phyloP scores from a whole-genome alignment of 306 rosid species.

The Mucuna pruriens region DNA sequence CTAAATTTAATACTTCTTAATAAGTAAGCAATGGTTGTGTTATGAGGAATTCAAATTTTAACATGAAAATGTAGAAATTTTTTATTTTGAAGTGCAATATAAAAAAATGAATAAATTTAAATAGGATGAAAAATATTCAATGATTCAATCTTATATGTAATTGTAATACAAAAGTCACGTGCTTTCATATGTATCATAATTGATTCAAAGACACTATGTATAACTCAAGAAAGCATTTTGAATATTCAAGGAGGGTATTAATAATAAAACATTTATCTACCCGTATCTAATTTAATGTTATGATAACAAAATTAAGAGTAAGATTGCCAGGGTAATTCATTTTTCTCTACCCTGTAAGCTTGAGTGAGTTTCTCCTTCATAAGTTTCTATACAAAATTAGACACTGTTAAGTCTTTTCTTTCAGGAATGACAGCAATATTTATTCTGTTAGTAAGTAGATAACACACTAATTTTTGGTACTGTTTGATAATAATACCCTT shows the following conservation, averaged over 20 bases:
- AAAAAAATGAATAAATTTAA: not conserved
- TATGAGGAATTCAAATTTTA: not conserved
- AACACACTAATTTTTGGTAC: not conserved
- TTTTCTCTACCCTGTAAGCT: not conserved
- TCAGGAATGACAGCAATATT: not conserved
- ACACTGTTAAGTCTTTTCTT: not conserved
- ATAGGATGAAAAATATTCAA: not conserved
- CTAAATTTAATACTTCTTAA: not conserved
- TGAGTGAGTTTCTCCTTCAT: not conserved
- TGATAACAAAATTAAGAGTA: not conserved
- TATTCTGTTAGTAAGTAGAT: conserved; percentile 4
- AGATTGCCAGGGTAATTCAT: not conserved
- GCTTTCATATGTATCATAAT: not conserved
- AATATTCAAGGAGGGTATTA: not conserved
- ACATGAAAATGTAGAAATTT: not conserved
- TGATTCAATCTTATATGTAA: not conserved
- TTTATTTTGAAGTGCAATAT: not conserved
- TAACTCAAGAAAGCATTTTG: not conserved
- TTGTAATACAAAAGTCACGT: not conserved
- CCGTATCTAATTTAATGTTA: not conserved
- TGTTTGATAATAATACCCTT: not conserved
- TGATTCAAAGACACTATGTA: not conserved
- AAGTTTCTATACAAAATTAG: not conserved
- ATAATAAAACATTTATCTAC: not conserved
- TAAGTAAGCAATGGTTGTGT: not conserved